phyloP scores from a whole-genome alignment of 2,329 filamentous ascomycete species.

The Fusarium setosum region DNA sequence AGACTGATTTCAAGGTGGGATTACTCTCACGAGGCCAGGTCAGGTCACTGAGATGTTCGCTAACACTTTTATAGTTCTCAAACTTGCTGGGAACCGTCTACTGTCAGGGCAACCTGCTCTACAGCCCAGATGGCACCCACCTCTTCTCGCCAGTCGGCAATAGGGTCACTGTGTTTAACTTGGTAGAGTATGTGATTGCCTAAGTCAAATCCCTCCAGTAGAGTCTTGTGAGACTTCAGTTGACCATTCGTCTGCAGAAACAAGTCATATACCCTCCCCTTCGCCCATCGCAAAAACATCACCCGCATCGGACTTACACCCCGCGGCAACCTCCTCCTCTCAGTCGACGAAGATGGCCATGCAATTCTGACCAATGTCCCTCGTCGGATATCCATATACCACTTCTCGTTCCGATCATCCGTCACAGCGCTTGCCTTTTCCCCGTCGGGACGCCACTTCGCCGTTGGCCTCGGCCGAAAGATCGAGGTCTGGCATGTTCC shows the following conservation, averaged over 20 bases:
- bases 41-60: not conserved
- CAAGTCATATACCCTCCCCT: conserved; percentile 87
- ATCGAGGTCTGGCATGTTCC: conserved; percentile 98
- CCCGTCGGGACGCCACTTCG: conserved; percentile 90
- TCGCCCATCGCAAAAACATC: conserved; percentile 95
- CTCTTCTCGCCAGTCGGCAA: conserved; percentile 97
- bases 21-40: not conserved
- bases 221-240: not conserved
- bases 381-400: conserved; percentile 87
- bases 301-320: conserved; percentile 88
- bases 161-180: conserved; percentile 93
- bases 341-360: conserved; percentile 92
- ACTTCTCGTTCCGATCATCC: conserved; percentile 92
- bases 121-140: conserved; percentile 95
- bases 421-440: conserved; percentile 90
- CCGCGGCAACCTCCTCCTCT: conserved; percentile 89
- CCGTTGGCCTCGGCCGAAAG: conserved; percentile 85
- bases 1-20: conserved; percentile 96
- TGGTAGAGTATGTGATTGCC: conserved; percentile 87
- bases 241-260: conserved; percentile 68
- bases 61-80: conserved; percentile 76
- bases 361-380: conserved; percentile 93
- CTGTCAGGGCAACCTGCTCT: conserved; percentile 96
- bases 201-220: not conserved
- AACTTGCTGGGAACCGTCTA: conserved; percentile 99